Conservation (phyloP, 495 filamentous ascomycete species). For the Neurospora terricola region DNA sequence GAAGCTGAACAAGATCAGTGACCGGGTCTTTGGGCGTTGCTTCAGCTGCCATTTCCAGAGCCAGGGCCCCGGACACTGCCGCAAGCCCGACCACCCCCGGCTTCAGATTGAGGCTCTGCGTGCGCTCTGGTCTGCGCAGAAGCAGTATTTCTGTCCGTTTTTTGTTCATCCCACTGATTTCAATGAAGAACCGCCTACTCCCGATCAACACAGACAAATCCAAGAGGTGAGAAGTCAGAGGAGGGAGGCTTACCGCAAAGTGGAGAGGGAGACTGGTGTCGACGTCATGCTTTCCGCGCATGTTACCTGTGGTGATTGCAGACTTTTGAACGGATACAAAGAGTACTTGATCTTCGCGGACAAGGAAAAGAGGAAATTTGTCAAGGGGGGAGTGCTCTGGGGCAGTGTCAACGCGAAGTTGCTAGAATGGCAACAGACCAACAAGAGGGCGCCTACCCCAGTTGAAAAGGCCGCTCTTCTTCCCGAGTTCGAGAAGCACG, state of each 20-base stretch:
- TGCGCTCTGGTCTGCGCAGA: not conserved
- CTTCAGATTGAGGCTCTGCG: not conserved
- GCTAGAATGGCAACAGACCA: not conserved
- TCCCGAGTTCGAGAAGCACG: not conserved
- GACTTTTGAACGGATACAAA: not conserved
- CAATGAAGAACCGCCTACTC: not conserved
- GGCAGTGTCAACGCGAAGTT: not conserved
- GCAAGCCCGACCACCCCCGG: not conserved
- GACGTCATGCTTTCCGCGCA: not conserved
- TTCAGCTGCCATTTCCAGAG: not conserved
- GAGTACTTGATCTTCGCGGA: not conserved
- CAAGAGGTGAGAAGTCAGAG: not conserved
- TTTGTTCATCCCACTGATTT: not conserved
- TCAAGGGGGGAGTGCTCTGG: not conserved
- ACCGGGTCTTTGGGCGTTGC: not conserved
- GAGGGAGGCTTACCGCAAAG: not conserved
- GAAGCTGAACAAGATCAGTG: not conserved
- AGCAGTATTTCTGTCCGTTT: not conserved
- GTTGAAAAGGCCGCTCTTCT: not conserved
- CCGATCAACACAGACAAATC: not conserved
- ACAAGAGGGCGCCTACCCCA: not conserved
- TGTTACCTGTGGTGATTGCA: not conserved
- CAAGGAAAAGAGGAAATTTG: not conserved
- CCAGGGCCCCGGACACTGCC: not conserved
- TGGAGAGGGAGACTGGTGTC: not conserved